Base-by-base conservation (phyloP, 2,329 filamentous ascomycete species). In the Talaromyces sp. region DNA sequence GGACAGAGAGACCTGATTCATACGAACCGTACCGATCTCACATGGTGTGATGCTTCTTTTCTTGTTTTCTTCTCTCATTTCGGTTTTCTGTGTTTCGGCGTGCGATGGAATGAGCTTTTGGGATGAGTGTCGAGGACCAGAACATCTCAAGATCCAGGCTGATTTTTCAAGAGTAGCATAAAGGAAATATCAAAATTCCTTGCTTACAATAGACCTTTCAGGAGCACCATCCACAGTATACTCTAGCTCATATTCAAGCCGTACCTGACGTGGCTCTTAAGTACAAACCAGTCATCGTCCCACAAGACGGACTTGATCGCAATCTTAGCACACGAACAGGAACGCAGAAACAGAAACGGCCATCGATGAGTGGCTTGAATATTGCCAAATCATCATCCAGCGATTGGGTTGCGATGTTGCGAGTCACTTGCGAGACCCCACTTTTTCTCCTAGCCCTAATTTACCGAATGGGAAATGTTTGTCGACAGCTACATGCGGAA, bases 21-120 rank as follows among this genome's bases (percentile, higher is more conserved):
- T 55, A 61, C n/a, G 59, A 61, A 37, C 48, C 59, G n/a, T 55
- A 61, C 55, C 46, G 48, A 25, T 54, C 58, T 14, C 42, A 50
- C 12, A 25, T 16, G 12, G 23, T 42, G 7, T 57, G 23, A 42
- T 57, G 21, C 25, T 37, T 54, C 6, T 12, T 54, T 54, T 57
- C 9, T 12, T 57, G 18, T 25, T 25, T 31, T 56, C 8, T 6
- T 16, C 23, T 9, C 31, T 5, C 16, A n/a, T 40, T 16, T 35
- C 2, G 5, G 33, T 35, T 55, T 33, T 55, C 16, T 18, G 18
- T 37, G 11, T 35, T 33, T 35, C 28, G 21, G 28, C 14, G 16
- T 37, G 5, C 23, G 12, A 21, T 4, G 14, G 12, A 23, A 9
- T 14, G 5, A 9, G 12, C 1, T 33, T n/a, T 52, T 18, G 31